Conservation (phyloP, 2,329 filamentous ascomycete species). For the Thelonectria blattea region DNA sequence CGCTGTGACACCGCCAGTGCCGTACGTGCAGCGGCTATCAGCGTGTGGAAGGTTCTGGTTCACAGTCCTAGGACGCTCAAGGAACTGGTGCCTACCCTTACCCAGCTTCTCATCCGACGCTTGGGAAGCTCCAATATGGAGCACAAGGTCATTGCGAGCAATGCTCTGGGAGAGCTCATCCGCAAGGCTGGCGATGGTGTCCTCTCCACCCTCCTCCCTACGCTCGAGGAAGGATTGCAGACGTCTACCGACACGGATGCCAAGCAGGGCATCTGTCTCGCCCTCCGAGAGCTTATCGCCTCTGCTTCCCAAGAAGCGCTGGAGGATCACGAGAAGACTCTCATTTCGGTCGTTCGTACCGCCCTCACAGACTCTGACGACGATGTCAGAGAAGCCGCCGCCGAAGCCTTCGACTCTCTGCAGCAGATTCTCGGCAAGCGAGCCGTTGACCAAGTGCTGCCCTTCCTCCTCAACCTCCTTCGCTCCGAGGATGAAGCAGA, state of each 20-base stretch:
- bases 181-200: conserved; percentile 96
- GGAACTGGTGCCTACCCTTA: conserved; percentile 92
- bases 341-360: conserved; percentile 92
- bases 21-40: conserved; percentile 87
- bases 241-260: conserved; percentile 89
- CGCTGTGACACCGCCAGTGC: conserved; percentile 94
- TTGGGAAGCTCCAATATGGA: conserved; percentile 97
- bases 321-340: conserved; percentile 91
- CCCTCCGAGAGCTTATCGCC: conserved; percentile 88
- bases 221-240: conserved; percentile 88
- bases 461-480: conserved; percentile 87
- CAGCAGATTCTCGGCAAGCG: conserved; percentile 94
- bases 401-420: conserved; percentile 94
- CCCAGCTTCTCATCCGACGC: conserved; percentile 90
- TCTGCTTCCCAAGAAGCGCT: conserved; percentile 88
- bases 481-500: conserved; percentile 86
- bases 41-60: conserved; percentile 96
- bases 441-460: conserved; percentile 93
- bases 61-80: conserved; percentile 91
- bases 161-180: conserved; percentile 94
- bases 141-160: conserved; percentile 98
- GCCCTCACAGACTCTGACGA: conserved; percentile 88
- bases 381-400: conserved; percentile 92
- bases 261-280: conserved; percentile 96
- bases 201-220: conserved; percentile 84